Base-by-base conservation (phyloP, 2,329 filamentous ascomycete species). In the Phaeosphaeriaceae sp. region DNA sequence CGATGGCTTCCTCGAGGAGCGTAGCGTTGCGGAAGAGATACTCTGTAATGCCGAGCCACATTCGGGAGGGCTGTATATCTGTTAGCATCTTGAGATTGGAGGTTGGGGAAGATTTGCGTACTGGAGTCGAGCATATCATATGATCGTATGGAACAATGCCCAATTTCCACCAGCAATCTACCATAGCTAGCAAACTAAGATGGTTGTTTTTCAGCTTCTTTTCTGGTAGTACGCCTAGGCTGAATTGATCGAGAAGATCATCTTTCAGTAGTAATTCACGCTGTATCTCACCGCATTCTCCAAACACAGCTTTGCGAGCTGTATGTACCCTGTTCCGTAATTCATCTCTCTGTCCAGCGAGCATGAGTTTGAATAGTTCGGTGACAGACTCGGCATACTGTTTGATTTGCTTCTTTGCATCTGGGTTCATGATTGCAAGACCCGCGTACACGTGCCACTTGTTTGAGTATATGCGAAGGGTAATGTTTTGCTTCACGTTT, bases 391-490 rank as follows among this genome's bases (percentile, higher is more conserved):
- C 82, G 8, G 94, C 93, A 73, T 97, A 99, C 78, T 97, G 92
- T 47, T 88, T 84, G 66, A 99, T 97, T 76, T 99, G 94, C 73
- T 88, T 83, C 72, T 89, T 89, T 3, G 94, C 94, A 50, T 92
- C 88, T 0, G 94, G 94, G 72, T 99, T 99, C 50, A 99, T 83
- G 68, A 99, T 99, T 9, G 95, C 94, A 7, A 99, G 87, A 0
- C 94, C 94, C 16, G 94, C 94, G 74, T 99, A 99, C 49, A 99
- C 94, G 78, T 99, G 95, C 95, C 95, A 99, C 75, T 97, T 99
- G 75, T 97, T 96, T 52, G 88, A 87, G 78, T 97, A 99, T 77
- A 99, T 97, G 63, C 94, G 92, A 60, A 99, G 80, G 61, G 92
- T 97, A 61, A 97, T 87, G 77, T 99, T 99, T 79, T 97, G 96